Evolutionary conservation across 352 stramenopile species (phyloP).

Genomic region (Phytophthora cryptogea): DNA sequence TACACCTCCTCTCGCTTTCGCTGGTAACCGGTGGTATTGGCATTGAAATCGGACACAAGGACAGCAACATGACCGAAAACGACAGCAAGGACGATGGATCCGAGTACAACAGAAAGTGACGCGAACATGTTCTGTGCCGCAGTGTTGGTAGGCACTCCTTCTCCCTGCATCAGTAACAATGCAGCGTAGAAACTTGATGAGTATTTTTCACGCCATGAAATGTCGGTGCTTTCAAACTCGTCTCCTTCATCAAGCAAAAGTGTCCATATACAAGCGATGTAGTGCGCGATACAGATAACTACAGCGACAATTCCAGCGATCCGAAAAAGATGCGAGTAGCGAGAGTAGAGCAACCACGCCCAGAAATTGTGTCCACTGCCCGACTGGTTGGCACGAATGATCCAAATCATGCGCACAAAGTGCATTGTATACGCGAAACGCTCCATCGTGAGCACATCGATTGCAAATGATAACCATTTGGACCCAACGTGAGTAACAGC

Average conservation of each 20-base stretch:
- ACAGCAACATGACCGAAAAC: slow-evolving; percentile 69
- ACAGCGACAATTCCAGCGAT: slow-evolving; percentile 41
- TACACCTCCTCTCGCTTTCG: slow-evolving; percentile 72
- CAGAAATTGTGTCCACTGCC: slow-evolving; percentile 29
- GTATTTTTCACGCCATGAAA: slow-evolving; percentile 29
- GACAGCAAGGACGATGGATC: slow-evolving; percentile 59
- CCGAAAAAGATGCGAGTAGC: slow-evolving; percentile 44
- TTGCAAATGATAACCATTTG: slow-evolving; percentile 2
- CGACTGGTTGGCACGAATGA: slow-evolving; percentile 18
- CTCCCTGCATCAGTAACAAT: slow-evolving; percentile 56
- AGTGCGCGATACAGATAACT: slow-evolving; percentile 51
- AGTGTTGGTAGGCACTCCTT: slow-evolving; percentile 41
- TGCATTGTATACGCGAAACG: slow-evolving; percentile 28
- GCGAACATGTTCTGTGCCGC: slow-evolving; percentile 46
- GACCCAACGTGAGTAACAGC: background rate
- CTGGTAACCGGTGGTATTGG: slow-evolving; percentile 55
- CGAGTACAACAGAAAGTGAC: slow-evolving; percentile 45
- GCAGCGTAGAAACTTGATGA: slow-evolving; percentile 46
- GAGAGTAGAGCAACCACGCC: slow-evolving; percentile 47
- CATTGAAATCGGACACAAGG: slow-evolving; percentile 64
- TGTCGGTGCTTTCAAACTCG: background rate
- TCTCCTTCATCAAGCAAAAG: slow-evolving; percentile 8
- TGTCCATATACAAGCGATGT: slow-evolving; percentile 57
- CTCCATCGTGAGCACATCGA: slow-evolving; percentile 22
- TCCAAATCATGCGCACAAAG: slow-evolving; percentile 36